Conservation (phyloP, 257 asterid genomes). For the Nicotiana otophora region DNA sequence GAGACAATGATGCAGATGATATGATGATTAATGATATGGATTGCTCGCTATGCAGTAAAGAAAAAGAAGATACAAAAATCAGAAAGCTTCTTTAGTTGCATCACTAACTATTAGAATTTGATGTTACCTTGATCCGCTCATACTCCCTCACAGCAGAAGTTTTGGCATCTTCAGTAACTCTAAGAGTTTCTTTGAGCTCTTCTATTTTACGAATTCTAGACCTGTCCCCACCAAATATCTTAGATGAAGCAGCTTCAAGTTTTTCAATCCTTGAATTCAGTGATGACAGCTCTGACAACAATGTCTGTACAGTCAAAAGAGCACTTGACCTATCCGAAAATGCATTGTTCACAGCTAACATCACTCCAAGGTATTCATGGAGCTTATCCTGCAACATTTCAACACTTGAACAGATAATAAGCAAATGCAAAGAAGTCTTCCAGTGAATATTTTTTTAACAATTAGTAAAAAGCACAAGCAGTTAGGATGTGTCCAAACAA, state of each 20-base stretch:
- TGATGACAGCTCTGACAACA: constrained; percentile 71
- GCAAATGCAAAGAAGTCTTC: neutral
- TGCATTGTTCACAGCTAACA: constrained; percentile 89
- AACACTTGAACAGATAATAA: constrained; percentile 13
- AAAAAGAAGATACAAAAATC: neutral
- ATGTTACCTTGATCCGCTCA: constrained; percentile 71
- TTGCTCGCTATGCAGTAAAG: neutral
- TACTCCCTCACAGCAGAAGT: constrained; percentile 66
- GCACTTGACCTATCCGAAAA: constrained; percentile 89
- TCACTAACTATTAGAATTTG: constrained; percentile 12
- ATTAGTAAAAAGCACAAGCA: neutral
- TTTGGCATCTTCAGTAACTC: constrained; percentile 81
- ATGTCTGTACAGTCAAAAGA: constrained; percentile 85
- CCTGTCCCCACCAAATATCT: constrained; percentile 95
- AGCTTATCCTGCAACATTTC: constrained; percentile 65
- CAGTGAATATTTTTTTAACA: neutral
- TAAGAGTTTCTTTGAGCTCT: constrained; percentile 69
- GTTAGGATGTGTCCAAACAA: constrained; percentile 2
- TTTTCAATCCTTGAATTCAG: constrained; percentile 71
- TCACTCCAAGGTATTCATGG: constrained; percentile 87
- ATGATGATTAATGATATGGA: neutral
- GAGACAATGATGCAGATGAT: neutral
- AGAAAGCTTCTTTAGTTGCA: neutral
- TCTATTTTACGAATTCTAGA: constrained; percentile 83
- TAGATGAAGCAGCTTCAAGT: constrained; percentile 90